Conservation (phyloP, 192 early-diverging fungal genomes). For the Coemansia sp. region DNA sequence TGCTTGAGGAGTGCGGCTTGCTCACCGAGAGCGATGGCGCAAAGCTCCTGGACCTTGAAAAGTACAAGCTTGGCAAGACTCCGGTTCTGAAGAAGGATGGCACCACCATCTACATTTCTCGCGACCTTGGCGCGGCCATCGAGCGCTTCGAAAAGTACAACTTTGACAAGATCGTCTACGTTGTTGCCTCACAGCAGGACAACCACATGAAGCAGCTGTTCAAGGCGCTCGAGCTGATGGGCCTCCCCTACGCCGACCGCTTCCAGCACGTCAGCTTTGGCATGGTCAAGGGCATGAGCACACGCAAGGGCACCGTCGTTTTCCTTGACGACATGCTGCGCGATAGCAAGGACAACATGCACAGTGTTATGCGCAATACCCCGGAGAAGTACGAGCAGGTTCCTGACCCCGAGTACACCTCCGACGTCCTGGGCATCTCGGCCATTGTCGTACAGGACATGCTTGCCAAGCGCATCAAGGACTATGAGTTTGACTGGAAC, state of each 20-base stretch:
- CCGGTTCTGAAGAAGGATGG: slow-evolving; percentile 90
- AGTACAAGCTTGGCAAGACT: slow-evolving; percentile 78
- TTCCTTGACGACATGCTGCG: slow-evolving; percentile 94
- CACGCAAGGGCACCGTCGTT: slow-evolving; percentile 91
- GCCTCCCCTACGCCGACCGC: slow-evolving; percentile 75
- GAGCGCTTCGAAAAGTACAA: slow-evolving; percentile 83
- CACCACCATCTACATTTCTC: slow-evolving; percentile 89
- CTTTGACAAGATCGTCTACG: slow-evolving; percentile 92
- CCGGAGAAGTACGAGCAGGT: slow-evolving; percentile 83
- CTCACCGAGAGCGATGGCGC: slow-evolving; percentile 76
- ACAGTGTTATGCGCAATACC: slow-evolving; percentile 87
- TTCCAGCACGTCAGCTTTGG: slow-evolving; percentile 94
- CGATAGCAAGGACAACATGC: slow-evolving; percentile 83
- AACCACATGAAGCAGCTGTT: slow-evolving; percentile 93
- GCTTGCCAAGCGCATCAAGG: slow-evolving; percentile 83
- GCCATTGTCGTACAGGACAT: slow-evolving; percentile 93
- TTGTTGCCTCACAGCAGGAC: slow-evolving; percentile 87
- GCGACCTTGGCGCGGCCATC: slow-evolving; percentile 94
- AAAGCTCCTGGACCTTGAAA: slow-evolving; percentile 77
- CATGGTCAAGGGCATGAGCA: slow-evolving; percentile 92
- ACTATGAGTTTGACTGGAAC: slow-evolving; percentile 90
- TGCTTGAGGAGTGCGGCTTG: slow-evolving; percentile 71
- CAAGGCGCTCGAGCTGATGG: slow-evolving; percentile 83
- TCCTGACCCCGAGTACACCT: slow-evolving; percentile 71
- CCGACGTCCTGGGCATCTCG: slow-evolving; percentile 89